phyloP scores from a whole-genome alignment of 2,329 filamentous ascomycete genomes.

The Colletotrichum sp. region DNA sequence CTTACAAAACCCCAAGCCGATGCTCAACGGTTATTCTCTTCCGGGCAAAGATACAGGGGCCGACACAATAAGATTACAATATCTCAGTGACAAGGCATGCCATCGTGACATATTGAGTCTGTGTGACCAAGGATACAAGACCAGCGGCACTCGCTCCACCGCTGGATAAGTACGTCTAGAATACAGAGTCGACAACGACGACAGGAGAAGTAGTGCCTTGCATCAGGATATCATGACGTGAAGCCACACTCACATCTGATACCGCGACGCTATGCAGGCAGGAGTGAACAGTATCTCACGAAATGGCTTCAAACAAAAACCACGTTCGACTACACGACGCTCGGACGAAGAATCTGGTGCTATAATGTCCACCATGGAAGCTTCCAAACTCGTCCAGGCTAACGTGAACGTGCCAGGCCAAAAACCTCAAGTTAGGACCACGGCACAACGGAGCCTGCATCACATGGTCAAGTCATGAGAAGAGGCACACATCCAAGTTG shows the following conservation, averaged over 20 bases:
- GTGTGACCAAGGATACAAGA: not conserved
- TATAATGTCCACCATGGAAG: not conserved
- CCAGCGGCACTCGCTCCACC: not conserved
- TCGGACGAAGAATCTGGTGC: not conserved
- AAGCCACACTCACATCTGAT: not conserved
- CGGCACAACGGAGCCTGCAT: not conserved
- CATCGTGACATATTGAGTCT: not conserved
- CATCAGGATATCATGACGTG: not conserved
- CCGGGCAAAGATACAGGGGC: not conserved
- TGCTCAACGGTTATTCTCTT: not conserved
- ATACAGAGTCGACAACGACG: not conserved
- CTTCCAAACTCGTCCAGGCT: not conserved
- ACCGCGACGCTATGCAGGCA: not conserved
- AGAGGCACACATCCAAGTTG: not conserved
- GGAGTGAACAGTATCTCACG: not conserved
- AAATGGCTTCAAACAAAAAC: fast-evolving
- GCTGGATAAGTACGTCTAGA: not conserved
- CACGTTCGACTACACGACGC: no score
- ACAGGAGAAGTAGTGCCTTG: not conserved
- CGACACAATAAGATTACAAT: not conserved
- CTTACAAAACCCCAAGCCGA: not conserved
- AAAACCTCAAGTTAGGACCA: no score
- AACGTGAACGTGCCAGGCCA: no score
- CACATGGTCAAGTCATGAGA: not conserved
- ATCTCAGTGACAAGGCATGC: not conserved